phyloP scores from a whole-genome alignment of 2,329 filamentous ascomycete species.

The Ustulina deusta region DNA sequence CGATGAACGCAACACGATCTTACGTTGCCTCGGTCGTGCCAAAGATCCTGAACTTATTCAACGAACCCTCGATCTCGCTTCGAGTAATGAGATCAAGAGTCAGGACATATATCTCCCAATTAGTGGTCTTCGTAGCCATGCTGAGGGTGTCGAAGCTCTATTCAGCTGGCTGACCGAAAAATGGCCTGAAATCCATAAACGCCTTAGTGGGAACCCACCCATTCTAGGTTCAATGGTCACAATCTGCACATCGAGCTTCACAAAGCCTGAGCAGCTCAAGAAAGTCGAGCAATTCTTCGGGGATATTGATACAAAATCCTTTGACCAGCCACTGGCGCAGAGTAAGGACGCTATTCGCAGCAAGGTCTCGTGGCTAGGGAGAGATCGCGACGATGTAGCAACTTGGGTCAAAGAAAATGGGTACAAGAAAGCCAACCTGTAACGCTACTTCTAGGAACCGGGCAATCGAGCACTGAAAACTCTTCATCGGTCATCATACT shows the following conservation, averaged over 20 bases:
- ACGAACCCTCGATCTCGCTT: constrained; percentile 79
- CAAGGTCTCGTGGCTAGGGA: constrained; percentile 83
- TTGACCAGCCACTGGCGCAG: constrained; percentile 90
- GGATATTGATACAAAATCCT: constrained; percentile 83
- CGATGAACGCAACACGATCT: constrained; percentile 91
- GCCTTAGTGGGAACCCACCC: constrained; percentile 85
- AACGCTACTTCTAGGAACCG: constrained; percentile 11
- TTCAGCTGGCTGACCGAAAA: constrained; percentile 88
- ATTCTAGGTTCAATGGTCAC: constrained; percentile 88
- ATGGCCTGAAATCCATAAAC: constrained; percentile 86
- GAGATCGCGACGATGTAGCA: constrained; percentile 82
- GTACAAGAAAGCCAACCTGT: constrained; percentile 56
- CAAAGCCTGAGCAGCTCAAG: constrained; percentile 78
- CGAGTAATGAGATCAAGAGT: constrained; percentile 86
- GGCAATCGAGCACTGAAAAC: not conserved
- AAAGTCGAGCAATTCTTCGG: constrained; percentile 85
- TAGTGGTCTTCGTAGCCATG: constrained; percentile 79
- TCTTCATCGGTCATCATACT: not conserved
- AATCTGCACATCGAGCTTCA: constrained; percentile 85
- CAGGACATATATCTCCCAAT: constrained; percentile 95
- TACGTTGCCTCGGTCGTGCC: constrained; percentile 84
- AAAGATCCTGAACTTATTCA: constrained; percentile 83
- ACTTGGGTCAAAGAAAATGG: constrained; percentile 70
- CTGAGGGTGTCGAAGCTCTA: constrained; percentile 81
- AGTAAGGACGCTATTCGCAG: constrained; percentile 85